Base-by-base conservation (phyloP, 2,329 filamentous ascomycete species). In the Neonectria hederae region DNA sequence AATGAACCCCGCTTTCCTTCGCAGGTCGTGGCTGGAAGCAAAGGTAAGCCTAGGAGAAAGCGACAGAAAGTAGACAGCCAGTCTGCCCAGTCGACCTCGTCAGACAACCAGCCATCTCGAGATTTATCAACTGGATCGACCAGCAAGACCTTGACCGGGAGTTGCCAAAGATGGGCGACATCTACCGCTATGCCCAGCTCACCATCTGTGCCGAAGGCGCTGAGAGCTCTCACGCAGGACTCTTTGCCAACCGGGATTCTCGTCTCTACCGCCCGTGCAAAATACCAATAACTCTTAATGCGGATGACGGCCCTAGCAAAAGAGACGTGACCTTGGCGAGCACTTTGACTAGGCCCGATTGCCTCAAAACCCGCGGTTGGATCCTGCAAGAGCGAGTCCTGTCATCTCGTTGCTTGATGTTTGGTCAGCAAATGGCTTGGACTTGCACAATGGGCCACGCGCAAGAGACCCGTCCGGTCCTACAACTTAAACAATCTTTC, bases 171-270 rank as follows among this genome's bases (percentile, higher is more conserved):
- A 69, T 70, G 68, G 66, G 65, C 5, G 54, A 69, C 17, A 69
- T 69, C 21, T 70, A 70, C 35, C 62, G 48, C 7, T 62, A 66
- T 24, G 67, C 66, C 4, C 58, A 62, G 9, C 58, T 70, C 21
- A 67, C 65, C 40, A 69, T 70, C 4, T 69, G 63, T 26, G 56
- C 66, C 11, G 54, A 64, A 10, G 55, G 54, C 14, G 57, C 66
- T 13, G 17, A 53, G 14, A 68, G 54, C 40, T 62, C 63, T 8
- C 56, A 57, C 13, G 46, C 65, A 5, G 68, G 66, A 0, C 30
- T 68, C 7, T 65, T 69, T 21, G 28, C 48, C 3, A 21, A 55
- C 0, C 49, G 66, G 5, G 56, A 68, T 28, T 19, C 52, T 4
- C 59, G 40, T 17, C 19, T 28, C 7, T 65, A 61, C 19, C 59